Evolutionary conservation across 2,329 filamentous ascomycete species (phyloP).

Genomic region (Raffaelea albimanens): DNA sequence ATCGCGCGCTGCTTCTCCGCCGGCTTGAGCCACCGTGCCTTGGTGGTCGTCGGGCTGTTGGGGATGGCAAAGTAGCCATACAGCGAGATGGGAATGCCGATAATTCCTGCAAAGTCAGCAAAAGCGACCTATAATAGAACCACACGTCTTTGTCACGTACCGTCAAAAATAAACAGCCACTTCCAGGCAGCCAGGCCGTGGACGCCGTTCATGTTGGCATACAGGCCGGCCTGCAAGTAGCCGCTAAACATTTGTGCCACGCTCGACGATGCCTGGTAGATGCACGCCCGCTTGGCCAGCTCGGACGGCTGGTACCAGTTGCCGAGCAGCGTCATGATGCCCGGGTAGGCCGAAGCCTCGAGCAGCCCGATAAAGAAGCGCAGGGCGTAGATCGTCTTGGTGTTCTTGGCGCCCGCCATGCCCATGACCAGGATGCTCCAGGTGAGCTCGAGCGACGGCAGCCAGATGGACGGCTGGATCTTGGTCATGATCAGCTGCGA

Average conservation of each 20-base stretch:
- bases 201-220: conserved; percentile 22
- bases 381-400: conserved; percentile 26
- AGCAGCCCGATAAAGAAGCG: conserved; percentile 34
- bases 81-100: conserved; percentile 15
- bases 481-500: conserved; percentile 29
- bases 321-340: conserved; percentile 28
- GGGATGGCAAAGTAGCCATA: conserved; percentile 15
- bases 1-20: conserved; percentile 5
- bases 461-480: conserved; percentile 28
- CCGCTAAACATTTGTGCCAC: conserved; percentile 21
- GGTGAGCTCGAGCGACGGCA: conserved; percentile 25
- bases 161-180: conserved; percentile 32
- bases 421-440: conserved; percentile 23
- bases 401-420: conserved; percentile 27
- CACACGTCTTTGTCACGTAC: too few relatives aligned
- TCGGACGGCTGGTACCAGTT: conserved; percentile 34
- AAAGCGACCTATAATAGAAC: too few relatives aligned
- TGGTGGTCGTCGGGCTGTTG: conserved; percentile 9
- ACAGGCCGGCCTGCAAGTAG: conserved; percentile 26
- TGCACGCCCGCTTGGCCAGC: conserved; percentile 28
- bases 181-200: conserved; percentile 24
- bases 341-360: conserved; percentile 27
- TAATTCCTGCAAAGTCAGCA: too few relatives aligned
- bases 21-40: conserved; percentile 8
- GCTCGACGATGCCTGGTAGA: conserved; percentile 28